phyloP scores from a whole-genome alignment of 2,329 filamentous ascomycete genomes.

The Talaromyces sp. region DNA sequence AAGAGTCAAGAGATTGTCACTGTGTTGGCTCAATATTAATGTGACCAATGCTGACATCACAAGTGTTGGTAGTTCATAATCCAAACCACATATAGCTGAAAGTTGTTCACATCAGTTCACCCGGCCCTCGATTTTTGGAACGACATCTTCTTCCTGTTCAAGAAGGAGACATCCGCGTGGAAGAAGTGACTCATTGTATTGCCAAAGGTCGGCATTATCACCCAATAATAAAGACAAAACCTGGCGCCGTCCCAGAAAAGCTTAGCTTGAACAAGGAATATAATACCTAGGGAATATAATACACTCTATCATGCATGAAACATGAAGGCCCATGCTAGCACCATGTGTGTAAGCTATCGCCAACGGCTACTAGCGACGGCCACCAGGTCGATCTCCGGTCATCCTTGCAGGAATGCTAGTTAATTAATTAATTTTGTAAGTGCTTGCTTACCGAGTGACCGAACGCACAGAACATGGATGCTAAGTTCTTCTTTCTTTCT shows the following conservation, averaged over 20 bases:
- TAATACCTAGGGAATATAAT: neutral
- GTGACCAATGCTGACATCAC: neutral
- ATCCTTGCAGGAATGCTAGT: neutral
- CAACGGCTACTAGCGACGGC: neutral
- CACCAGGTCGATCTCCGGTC: neutral
- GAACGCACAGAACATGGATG: neutral
- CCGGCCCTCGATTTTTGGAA: too few relatives aligned
- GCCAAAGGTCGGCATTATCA: neutral
- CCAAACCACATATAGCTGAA: neutral
- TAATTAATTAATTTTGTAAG: neutral
- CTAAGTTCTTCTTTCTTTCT: neutral
- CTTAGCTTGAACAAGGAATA: neutral
- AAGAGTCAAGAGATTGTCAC: neutral
- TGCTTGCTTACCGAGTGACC: neutral
- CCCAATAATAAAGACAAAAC: neutral
- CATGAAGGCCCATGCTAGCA: neutral
- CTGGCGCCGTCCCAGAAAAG: neutral
- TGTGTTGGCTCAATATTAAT: neutral
- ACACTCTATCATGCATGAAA: neutral
- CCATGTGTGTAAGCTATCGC: neutral
- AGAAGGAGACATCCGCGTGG: neutral
- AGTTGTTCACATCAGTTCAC: neutral
- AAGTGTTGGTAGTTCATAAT: neutral
- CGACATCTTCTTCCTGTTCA: neutral
- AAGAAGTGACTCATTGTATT: neutral